A percentile compares a stretch with the other conserved stretches of the same genome.
These are phyloP conservation scores for Exophiala bonariae DNA, from an alignment of 2,329 filamentous ascomycete genomes.

Conservation along the genomic window DNA sequence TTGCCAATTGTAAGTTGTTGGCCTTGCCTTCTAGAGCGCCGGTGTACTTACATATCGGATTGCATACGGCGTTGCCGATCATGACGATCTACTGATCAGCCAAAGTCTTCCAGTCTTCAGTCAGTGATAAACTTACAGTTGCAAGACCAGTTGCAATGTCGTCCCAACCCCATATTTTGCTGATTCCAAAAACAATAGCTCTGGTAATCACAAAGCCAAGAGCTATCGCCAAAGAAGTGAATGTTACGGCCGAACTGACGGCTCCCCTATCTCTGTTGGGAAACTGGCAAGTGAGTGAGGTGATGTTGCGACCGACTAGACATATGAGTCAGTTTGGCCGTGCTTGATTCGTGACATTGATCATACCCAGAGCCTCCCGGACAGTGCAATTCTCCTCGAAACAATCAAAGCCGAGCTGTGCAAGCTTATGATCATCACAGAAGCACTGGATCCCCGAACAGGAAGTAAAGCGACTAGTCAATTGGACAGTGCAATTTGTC, in stretches of 20 bases:
- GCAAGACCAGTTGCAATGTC: conserved; percentile 12
- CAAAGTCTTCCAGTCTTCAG: too few species aligned
- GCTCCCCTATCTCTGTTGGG: conserved; percentile 9
- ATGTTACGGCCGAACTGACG: conserved; percentile 11
- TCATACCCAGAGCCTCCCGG: conserved; percentile 13
- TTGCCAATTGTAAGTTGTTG: conserved; percentile 1
- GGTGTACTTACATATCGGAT: conserved; percentile 11
- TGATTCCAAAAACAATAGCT: conserved; percentile 5
- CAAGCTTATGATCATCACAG: conserved; percentile 7
- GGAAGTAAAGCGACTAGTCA: conserved; percentile 7
- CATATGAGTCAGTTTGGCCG: neutral
- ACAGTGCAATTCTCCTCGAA: conserved; percentile 15
- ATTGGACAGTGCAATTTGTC: conserved; percentile 7
- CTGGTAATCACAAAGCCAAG: conserved; percentile 9
- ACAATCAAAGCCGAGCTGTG: conserved; percentile 7
- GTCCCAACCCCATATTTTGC: conserved; percentile 15
- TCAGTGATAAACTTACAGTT: conserved; percentile 4
- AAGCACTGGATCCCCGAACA: conserved; percentile 16
- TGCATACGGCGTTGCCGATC: conserved; percentile 15
- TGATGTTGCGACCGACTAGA: conserved; percentile 14
- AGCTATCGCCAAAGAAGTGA: conserved; percentile 15
- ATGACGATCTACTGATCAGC: conserved; percentile 8
- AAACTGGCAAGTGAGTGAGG: conserved; percentile 12
- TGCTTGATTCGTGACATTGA: neutral
- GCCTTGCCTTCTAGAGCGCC: too few species aligned